Evolutionary conservation across 23 red algal species (phyloP).

Genomic region (Gracilaria caudata): DNA sequence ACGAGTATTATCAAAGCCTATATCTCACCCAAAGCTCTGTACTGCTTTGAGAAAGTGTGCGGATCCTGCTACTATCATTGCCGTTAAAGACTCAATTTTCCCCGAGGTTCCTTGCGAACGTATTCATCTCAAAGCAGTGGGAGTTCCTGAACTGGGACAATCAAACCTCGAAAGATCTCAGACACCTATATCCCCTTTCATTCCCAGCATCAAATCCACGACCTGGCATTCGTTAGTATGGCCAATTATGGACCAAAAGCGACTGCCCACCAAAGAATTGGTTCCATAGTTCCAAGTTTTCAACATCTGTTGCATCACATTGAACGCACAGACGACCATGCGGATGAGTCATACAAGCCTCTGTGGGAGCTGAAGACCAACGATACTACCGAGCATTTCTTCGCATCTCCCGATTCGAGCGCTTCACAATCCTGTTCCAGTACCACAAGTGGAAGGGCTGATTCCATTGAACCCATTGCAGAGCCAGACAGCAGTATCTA

Average conservation of each 20-base stretch:
- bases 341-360: not conserved
- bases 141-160: not conserved
- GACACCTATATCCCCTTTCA: not conserved
- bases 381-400: not conserved
- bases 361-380: not conserved
- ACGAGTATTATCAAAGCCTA: not conserved
- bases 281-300: constrained; percentile 31
- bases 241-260: not conserved
- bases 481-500: not conserved
- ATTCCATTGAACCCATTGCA: not conserved
- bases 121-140: not conserved
- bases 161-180: not conserved
- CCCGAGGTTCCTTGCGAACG: not conserved
- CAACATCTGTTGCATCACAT: constrained; percentile 7
- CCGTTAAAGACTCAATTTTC: not conserved
- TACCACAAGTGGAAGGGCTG: not conserved
- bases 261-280: not conserved
- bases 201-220: not conserved
- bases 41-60: constrained; percentile 1
- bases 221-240: not conserved
- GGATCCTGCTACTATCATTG: not conserved
- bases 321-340: not conserved
- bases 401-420: not conserved
- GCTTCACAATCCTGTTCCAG: constrained; percentile 8
- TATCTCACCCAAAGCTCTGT: not conserved